Evolutionary conservation across 1,139 yeast genomes (phyloP).

Genomic region (Nakaseomyces uthaithaninus): DNA sequence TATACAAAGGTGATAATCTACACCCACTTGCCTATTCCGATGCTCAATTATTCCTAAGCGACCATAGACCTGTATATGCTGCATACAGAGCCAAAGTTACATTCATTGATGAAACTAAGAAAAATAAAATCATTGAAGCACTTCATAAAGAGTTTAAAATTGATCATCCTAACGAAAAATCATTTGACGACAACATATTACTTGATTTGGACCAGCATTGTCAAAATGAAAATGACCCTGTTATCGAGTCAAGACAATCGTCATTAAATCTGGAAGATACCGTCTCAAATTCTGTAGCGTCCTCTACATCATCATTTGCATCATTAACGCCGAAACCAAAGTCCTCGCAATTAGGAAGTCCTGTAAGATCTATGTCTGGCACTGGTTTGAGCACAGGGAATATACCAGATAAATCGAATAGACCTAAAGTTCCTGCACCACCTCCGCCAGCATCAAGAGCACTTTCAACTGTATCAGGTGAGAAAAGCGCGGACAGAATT

Average conservation of each 20-base stretch:
- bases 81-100: constrained; percentile 57
- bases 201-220: not conserved
- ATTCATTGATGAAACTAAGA: constrained; percentile 52
- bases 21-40: constrained; percentile 53
- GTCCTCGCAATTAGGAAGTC: constrained; percentile 13
- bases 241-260: not conserved
- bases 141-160: constrained; percentile 44
- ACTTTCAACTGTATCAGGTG: not conserved
- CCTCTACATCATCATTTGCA: constrained; percentile 5
- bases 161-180: constrained; percentile 23
- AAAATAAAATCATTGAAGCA: constrained; percentile 42
- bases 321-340: constrained; percentile 9
- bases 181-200: not conserved
- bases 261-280: not conserved
- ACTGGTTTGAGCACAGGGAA: constrained; percentile 3
- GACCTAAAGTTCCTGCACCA: constrained; percentile 26
- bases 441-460: constrained; percentile 25
- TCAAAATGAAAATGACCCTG: not conserved
- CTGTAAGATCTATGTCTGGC: constrained; percentile 8
- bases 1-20: constrained; percentile 50
- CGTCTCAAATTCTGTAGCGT: not conserved
- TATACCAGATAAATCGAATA: constrained; percentile 7
- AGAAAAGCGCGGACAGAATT: not conserved
- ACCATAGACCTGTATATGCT: constrained; percentile 87
- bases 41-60: constrained; percentile 57